A percentile compares a stretch with the other conserved stretches of the same genome.
Conservation (phyloP, 2,329 filamentous ascomycete genomes). For the Mollisiaceae sp. region DNA sequence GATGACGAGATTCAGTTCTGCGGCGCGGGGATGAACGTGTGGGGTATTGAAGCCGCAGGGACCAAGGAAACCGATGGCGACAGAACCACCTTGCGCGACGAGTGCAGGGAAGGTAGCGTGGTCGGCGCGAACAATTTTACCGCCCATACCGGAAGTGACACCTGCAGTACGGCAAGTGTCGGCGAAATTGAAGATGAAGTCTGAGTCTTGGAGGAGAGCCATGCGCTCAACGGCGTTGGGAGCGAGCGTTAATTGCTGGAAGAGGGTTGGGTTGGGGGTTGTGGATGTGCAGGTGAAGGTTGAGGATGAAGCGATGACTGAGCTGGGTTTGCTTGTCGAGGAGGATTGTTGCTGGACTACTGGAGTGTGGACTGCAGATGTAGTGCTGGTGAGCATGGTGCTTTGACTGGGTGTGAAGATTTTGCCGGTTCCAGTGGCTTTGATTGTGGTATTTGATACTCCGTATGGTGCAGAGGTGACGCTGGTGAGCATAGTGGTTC, state of each 20-base stretch:
- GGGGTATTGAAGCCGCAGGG: slow-evolving; percentile 61
- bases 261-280: slow-evolving; percentile 19
- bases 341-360: neutral
- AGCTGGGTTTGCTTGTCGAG: neutral
- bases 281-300: slow-evolving; percentile 13
- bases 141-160: slow-evolving; percentile 48
- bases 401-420: neutral
- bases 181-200: slow-evolving; percentile 56
- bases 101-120: slow-evolving; percentile 61
- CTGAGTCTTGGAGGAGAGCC: slow-evolving; percentile 49
- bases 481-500: slow-evolving; percentile 3
- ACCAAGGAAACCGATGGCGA: slow-evolving; percentile 56
- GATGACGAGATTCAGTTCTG: slow-evolving; percentile 57
- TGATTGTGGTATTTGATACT: neutral
- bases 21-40: slow-evolving; percentile 58
- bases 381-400: slow-evolving; percentile 1
- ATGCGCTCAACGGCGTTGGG: slow-evolving; percentile 49
- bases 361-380: neutral
- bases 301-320: slow-evolving; percentile 1
- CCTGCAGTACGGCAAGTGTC: slow-evolving; percentile 33
- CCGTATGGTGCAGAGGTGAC: neutral
- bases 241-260: slow-evolving; percentile 31
- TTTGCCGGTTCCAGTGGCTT: neutral
- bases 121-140: slow-evolving; percentile 56
- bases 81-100: slow-evolving; percentile 53